A percentile compares a stretch with the other conserved stretches of the same genome.
Conservation (phyloP, 2,329 filamentous ascomycete species). For the Neofusicoccum cordaticola region DNA sequence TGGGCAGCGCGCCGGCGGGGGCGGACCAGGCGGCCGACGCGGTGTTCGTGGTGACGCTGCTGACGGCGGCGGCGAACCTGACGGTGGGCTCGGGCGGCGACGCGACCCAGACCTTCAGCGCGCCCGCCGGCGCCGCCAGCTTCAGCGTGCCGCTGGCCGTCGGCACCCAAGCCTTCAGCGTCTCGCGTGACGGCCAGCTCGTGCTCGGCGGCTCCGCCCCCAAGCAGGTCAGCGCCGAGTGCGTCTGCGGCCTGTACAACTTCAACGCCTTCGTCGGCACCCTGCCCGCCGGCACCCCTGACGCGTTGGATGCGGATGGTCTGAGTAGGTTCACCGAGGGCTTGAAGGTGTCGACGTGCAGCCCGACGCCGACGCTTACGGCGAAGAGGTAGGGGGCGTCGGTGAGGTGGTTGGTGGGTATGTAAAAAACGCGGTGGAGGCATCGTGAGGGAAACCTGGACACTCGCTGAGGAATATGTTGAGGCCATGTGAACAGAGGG, state of each 20-base stretch:
- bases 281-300: constrained; percentile 38
- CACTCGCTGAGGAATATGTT: too few relatives aligned
- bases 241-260: constrained; percentile 56
- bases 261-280: constrained; percentile 57
- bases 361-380: constrained; percentile 14
- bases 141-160: constrained; percentile 46
- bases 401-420: too few relatives aligned
- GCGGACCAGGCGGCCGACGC: constrained; percentile 49
- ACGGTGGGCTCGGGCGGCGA: constrained; percentile 45
- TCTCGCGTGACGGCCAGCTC: constrained; percentile 21
- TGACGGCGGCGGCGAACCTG: constrained; percentile 35
- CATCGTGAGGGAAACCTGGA: too few relatives aligned
- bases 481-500: too few relatives aligned
- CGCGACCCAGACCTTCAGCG: constrained; percentile 42
- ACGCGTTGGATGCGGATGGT: constrained; percentile 21
- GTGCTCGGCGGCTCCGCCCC: constrained; percentile 46
- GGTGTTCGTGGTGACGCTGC: constrained; percentile 54
- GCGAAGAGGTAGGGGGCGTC: constrained; percentile 21
- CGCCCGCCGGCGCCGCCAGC: constrained; percentile 46
- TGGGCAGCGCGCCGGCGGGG: constrained; percentile 44
- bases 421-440: too few relatives aligned
- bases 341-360: constrained; percentile 19
- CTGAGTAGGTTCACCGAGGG: constrained; percentile 19
- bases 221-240: constrained; percentile 50
- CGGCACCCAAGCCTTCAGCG: not conserved